phyloP scores from a whole-genome alignment of 1,284 basidiomycete species.

The Sphagnurus paluster region DNA sequence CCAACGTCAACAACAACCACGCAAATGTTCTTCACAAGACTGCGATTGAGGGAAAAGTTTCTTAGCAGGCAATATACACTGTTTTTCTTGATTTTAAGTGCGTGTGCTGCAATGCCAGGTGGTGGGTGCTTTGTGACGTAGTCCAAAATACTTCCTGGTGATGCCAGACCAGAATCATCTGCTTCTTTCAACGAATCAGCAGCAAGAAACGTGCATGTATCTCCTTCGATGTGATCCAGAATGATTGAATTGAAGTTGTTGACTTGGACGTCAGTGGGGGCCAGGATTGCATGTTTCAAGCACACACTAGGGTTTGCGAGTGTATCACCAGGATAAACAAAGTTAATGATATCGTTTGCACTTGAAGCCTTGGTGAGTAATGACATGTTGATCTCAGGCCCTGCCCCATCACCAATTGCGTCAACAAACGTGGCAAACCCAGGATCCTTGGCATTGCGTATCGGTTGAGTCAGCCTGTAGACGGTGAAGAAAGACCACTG shows the following conservation, averaged over 20 bases:
- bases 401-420: background rate
- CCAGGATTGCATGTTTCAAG: background rate
- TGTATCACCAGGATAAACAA: constrained; percentile 1
- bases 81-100: too few relatives aligned
- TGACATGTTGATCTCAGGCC: background rate
- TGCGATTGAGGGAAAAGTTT: background rate
- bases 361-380: background rate
- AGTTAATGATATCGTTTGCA: background rate
- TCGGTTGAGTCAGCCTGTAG: background rate
- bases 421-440: constrained; percentile 1
- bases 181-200: constrained; percentile 1
- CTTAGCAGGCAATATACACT: too few relatives aligned
- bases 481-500: background rate
- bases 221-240: background rate
- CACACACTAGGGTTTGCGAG: background rate
- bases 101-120: too few relatives aligned
- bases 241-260: background rate
- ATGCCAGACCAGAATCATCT: background rate
- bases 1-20: background rate
- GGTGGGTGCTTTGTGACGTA: too few relatives aligned
- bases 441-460: background rate
- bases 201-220: background rate
- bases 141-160: background rate
- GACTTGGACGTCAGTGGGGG: background rate
- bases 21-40: background rate